A percentile compares a stretch with the other conserved stretches of the same genome.
phyloP scores from a whole-genome alignment of 2,329 filamentous ascomycete species.

The Gaeumannomyces sp. region DNA sequence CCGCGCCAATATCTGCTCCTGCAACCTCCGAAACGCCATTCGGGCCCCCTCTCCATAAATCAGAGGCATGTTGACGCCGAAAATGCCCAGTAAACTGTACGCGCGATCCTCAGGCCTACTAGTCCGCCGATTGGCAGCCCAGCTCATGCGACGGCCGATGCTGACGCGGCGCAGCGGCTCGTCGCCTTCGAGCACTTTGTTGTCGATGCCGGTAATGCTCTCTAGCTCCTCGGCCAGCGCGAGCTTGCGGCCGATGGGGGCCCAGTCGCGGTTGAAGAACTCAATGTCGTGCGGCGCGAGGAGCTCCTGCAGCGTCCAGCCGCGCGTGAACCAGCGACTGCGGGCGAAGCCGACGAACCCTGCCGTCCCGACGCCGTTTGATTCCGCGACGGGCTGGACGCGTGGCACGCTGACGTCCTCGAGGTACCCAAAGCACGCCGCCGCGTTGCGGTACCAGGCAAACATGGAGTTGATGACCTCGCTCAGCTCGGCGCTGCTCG shows the following conservation, averaged over 20 bases:
- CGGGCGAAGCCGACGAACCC: background rate
- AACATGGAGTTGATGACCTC: conserved; percentile 19
- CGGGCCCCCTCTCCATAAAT: conserved; percentile 16
- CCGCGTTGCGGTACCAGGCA: conserved; percentile 13
- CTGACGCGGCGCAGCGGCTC: conserved; percentile 3
- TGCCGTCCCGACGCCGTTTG: background rate
- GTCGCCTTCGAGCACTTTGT: conserved; percentile 13
- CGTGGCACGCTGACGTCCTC: background rate
- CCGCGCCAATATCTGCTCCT: conserved; percentile 15
- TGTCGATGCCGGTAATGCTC: conserved; percentile 18
- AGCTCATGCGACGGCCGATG: conserved; percentile 13
- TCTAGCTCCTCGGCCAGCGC: conserved; percentile 13
- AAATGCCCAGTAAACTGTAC: conserved; percentile 18
- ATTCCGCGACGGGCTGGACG: no score
- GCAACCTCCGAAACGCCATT: conserved; percentile 16
- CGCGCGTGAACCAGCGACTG: conserved; percentile 32
- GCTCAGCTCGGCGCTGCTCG: conserved; percentile 13
- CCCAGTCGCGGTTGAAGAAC: conserved; percentile 27
- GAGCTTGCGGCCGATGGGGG: conserved; percentile 19
- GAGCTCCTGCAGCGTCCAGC: conserved; percentile 62
- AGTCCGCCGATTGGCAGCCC: conserved; percentile 14
- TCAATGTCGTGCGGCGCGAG: conserved; percentile 35
- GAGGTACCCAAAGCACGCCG: conserved; percentile 13
- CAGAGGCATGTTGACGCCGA: conserved; percentile 16
- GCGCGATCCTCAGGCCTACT: conserved; percentile 16